Evolutionary conservation across 2,329 filamentous ascomycete genomes (phyloP), one percentile per base, ranked within the genome.

Genomic region (Ophiosphaerella korrae): DNA sequence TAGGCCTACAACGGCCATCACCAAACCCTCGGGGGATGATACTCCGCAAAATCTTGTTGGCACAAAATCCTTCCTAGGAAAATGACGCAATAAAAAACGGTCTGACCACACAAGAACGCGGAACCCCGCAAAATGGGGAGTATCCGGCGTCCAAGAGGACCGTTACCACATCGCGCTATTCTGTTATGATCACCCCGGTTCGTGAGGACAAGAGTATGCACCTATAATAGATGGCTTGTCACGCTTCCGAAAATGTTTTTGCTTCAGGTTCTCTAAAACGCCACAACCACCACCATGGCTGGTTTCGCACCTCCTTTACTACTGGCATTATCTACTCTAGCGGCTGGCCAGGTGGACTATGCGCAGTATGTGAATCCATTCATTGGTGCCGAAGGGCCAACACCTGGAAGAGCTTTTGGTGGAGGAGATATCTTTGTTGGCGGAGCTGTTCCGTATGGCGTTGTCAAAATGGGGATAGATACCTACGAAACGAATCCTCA

Each of bases 321-420:
- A 21, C 23, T 44, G 12, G 33, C 32, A 18, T 31, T 36, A 5
- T 24, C 42, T n/a, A 35, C 21, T 13, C 7, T 42, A 16, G 45
- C 31, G 24, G 37, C 38, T 7, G 11, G 44, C 2, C 46, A 58
- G 31, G 21, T 41, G 7, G 68, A 78, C 55, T 77, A 73, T 48
- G 62, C 75, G 1, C 58, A 75, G 53, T 75, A 77, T 68, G 79
- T 82, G 7, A 79, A 82, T 52, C 77, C 75, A 0, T 79, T 82
- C 47, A 79, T 82, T 39, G 80, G 80, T 1, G 75, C 78, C 11
- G 75, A 79, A 55, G 79, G 79, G 0, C 74, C 76, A 0, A 67
- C 73, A 3, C 71, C 75, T 3, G 78, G 78, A 7, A 71, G 74
- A 11, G 74, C 76, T 0, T 79, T 74, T 48, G 74, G 76, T 16